Evolutionary conservation across 1,284 basidiomycete genomes (phyloP), one percentile per base, ranked within the genome.

Genomic region (Coriolopsis trogii): DNA sequence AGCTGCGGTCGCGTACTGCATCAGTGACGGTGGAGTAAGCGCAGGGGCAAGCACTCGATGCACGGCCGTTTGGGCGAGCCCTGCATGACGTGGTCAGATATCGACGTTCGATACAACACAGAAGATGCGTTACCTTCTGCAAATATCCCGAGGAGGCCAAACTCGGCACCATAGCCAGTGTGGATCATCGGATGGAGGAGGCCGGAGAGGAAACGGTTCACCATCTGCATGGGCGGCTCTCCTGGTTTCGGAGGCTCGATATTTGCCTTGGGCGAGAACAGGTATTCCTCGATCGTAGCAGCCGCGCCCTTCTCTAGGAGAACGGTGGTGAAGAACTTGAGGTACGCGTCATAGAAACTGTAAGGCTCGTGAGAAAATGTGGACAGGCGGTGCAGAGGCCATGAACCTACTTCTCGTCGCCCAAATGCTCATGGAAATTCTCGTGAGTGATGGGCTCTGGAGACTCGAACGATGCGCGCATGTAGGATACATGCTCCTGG

Each of bases 111-210:
- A 18, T 18, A 7, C 15, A 10, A 28, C 1, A 29, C 13, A 25
- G 12, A 10, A 4, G 6, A 6, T 3, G 2, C 24, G 13, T 45
- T 80, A 58, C 86, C 85, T 77, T 89, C 85, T 2, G 80, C 79
- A 10, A 84, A 67, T 61, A 86, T 77, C 4, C 86, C 87, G 6
- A 75, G 76, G 13, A 87, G 60, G 5, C 76, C 75, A 58, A 89
- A 86, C 61, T 89, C 87, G 4, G 77, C 65, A 2, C 84, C 86
- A 63, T 83, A 84, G 1, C 83, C 85, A 1, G 71, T 59, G 55
- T 87, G 84, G 33, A 89, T 87, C 56, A 87, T 63, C 0, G 85
- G 84, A 53, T 89, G 87, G 0, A 87, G 45, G 7, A 87, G 65
- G 15, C 80, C 83, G 6, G 76, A 75, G 10, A 85, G 56, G 58